A percentile compares a stretch with the other conserved stretches of the same genome.
phyloP scores from a whole-genome alignment of 306 rosid species.

The Malus asiatica region DNA sequence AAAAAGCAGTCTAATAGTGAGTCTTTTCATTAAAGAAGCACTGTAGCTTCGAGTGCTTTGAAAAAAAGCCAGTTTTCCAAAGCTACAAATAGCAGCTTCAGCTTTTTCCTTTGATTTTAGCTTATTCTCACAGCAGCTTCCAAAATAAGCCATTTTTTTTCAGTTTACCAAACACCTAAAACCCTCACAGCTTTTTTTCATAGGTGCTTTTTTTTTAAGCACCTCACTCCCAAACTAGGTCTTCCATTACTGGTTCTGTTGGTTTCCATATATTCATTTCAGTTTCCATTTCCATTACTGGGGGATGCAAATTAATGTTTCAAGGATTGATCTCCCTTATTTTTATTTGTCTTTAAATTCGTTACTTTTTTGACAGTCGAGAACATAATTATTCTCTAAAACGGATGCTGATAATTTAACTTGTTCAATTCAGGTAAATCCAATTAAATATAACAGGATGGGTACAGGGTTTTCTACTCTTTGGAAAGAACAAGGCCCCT shows the following conservation, averaged over 20 bases:
- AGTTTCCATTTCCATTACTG: background rate
- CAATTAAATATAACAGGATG: constrained; percentile 46
- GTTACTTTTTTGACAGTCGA: background rate
- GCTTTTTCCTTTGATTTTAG: too few species aligned
- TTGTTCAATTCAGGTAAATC: constrained; percentile 39
- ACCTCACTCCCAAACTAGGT: too few species aligned
- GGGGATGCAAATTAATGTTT: background rate
- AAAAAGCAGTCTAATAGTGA: too few species aligned
- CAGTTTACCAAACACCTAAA: too few species aligned
- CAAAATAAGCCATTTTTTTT: too few species aligned
- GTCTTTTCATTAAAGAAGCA: too few species aligned
- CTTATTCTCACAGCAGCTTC: too few species aligned
- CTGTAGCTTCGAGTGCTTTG: too few species aligned
- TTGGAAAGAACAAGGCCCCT: constrained; percentile 63
- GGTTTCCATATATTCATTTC: background rate
- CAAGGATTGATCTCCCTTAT: background rate
- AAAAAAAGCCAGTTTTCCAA: too few species aligned
- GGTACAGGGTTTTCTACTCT: constrained; percentile 50
- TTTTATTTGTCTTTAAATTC: background rate
- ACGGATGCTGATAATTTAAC: background rate
- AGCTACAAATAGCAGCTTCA: too few species aligned
- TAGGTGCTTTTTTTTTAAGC: too few species aligned
- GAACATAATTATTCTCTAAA: background rate
- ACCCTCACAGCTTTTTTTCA: too few species aligned
- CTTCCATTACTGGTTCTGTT: background rate